Evolutionary conservation across 1,284 basidiomycete species (phyloP).

Genomic region (Caloboletus inedulis): DNA sequence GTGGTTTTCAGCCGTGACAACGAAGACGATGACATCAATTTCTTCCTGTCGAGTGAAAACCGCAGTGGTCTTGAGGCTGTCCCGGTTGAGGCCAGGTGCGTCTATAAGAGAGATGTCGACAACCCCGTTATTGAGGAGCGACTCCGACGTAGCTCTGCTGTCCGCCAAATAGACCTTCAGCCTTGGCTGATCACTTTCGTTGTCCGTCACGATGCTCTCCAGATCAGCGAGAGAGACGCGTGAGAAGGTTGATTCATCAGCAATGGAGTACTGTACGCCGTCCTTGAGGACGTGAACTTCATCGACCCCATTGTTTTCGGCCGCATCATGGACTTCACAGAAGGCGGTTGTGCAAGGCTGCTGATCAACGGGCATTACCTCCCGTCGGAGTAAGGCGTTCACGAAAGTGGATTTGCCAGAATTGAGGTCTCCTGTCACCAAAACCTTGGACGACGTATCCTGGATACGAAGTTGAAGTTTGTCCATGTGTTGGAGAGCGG

Average conservation of each 20-base stretch:
- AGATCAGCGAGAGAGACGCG: slow-evolving; percentile 69
- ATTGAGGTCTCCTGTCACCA: slow-evolving; percentile 99
- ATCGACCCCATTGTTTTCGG: slow-evolving; percentile 77
- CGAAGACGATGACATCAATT: slow-evolving; percentile 98
- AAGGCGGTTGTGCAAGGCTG: slow-evolving; percentile 98
- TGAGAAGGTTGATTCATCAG: slow-evolving; percentile 76
- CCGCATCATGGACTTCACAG: slow-evolving; percentile 94
- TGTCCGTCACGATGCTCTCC: slow-evolving; percentile 79
- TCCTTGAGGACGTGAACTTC: slow-evolving; percentile 81
- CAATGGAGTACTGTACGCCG: slow-evolving; percentile 66
- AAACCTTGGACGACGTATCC: slow-evolving; percentile 93
- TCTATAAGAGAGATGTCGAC: slow-evolving; percentile 99
- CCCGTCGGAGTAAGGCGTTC: slow-evolving; percentile 86
- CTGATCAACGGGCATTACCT: slow-evolving; percentile 96
- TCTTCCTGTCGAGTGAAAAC: slow-evolving; percentile 96
- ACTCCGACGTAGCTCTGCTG: slow-evolving; percentile 69
- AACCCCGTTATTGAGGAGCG: slow-evolving; percentile 92
- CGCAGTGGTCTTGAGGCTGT: slow-evolving; percentile 94
- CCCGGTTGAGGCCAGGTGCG: slow-evolving; percentile 95
- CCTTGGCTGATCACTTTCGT: slow-evolving; percentile 68
- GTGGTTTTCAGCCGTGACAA: slow-evolving; percentile 98
- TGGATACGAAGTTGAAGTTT: slow-evolving; percentile 84
- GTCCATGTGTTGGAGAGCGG: slow-evolving; percentile 78
- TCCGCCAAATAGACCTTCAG: slow-evolving; percentile 86
- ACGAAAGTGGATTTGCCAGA: slow-evolving; percentile 99